Percentiles rank a stretch among this genome's conserved stretches.
phyloP scores from a whole-genome alignment of 179 eudicot genomes.

The Amaranthus tricolor region DNA sequence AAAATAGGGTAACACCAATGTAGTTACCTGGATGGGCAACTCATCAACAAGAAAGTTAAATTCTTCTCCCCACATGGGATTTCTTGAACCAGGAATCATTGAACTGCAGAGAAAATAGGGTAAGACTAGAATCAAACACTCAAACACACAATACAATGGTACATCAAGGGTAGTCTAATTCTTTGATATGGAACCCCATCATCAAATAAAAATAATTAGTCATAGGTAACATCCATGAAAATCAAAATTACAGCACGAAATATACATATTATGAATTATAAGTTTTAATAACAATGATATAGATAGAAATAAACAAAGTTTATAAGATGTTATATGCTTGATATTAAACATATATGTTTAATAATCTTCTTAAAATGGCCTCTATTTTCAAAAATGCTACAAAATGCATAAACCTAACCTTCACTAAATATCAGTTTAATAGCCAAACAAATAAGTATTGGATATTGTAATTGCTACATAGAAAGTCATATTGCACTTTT shows the following conservation, averaged over 20 bases:
- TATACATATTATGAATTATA: neutral
- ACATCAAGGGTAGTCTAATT: conserved; percentile 8
- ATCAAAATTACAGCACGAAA: neutral
- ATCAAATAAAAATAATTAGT: neutral
- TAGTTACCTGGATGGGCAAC: conserved; percentile 82
- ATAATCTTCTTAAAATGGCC: too few relatives aligned
- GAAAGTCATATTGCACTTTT: too few relatives aligned
- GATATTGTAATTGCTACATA: too few relatives aligned
- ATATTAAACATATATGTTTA: too few relatives aligned
- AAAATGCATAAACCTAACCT: too few relatives aligned
- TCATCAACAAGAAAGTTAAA: conserved; percentile 81
- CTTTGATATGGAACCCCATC: neutral
- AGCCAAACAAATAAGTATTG: too few relatives aligned
- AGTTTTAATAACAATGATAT: too few relatives aligned
- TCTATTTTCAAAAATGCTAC: too few relatives aligned
- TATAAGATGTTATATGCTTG: too few relatives aligned
- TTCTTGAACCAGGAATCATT: conserved; percentile 97
- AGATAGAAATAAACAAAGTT: too few relatives aligned
- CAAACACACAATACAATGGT: neutral
- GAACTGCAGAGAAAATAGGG: conserved; percentile 50
- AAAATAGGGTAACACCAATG: neutral
- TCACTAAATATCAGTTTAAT: too few relatives aligned
- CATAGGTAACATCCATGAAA: neutral
- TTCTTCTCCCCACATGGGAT: conserved; percentile 99
- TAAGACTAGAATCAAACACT: neutral